Evolutionary conservation across 2,329 filamentous ascomycete genomes (phyloP), one percentile per base, ranked within the genome.

Genomic region (Chalaropsis thielavioides): DNA sequence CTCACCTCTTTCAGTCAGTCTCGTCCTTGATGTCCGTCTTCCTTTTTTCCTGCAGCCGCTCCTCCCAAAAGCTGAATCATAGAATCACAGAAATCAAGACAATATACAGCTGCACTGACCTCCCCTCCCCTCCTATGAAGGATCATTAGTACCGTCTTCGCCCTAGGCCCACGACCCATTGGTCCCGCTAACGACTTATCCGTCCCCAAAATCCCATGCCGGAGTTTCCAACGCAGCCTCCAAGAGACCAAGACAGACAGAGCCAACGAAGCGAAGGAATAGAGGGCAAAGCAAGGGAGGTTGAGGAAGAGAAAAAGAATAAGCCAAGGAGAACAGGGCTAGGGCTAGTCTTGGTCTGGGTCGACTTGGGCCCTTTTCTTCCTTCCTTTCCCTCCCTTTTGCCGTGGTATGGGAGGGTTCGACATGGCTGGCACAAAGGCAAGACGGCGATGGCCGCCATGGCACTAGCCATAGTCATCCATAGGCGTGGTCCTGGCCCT

Each of bases 281-380:
- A 24, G n/a, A 35, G 31, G 54, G 54, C n/a, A n/a, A 58, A 58
- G 54, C 54, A 31, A 58, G 54, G 54, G 54, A 58, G 54, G 54
- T 35, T n/a, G 8, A 38, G 31, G 54, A 58, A 58, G 24, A 58
- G 54, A 58, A 58, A 58, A 38, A 58, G 27, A 58, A 58, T 27
- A 58, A 58, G 54, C 54, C 54, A 58, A 31, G 10, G 54, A n/a
- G 13, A 58, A n/a, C 24, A 58, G 27, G 27, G 27, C 54, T 58
- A 58, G 27, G 27, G 27, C 54, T 58, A 27, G 43, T 46, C 43
- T 38, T 38, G 35, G 35, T 38, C 35, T 10, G 4, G 3, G 8
- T 38, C 35, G 35, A 10, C 35, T 6, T 38, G 35, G 35, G 35
- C 35, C 35, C 38, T 35, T 58, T 31, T 46, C 17, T 38, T 58